Conservation (phyloP, 257 asterid genomes). For the Lycium ferocissimum region DNA sequence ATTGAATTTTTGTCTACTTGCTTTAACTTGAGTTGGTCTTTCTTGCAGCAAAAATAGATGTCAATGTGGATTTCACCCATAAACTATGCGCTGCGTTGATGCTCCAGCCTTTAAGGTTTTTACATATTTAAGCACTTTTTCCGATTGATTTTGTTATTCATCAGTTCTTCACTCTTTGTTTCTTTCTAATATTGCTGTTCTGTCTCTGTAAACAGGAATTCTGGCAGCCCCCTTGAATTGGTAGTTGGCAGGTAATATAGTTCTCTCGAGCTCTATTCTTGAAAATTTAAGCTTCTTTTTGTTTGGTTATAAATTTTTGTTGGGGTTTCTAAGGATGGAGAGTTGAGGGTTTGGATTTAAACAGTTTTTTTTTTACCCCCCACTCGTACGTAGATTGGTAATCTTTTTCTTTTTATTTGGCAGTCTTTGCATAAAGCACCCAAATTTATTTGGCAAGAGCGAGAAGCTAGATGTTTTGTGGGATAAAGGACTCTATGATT, state of each 20-base stretch:
- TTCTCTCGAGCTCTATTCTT: conserved; percentile 1
- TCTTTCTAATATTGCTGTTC: conserved; percentile 32
- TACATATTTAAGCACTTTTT: neutral
- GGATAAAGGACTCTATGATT: conserved; percentile 96
- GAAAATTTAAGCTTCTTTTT: neutral
- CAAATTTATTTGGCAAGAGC: conserved; percentile 91
- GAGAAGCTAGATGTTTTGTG: conserved; percentile 95
- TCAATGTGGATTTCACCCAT: conserved; percentile 97
- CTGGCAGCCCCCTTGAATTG: conserved; percentile 81
- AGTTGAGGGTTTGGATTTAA: neutral
- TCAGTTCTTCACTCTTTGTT: neutral
- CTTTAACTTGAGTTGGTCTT: conserved; percentile 26
- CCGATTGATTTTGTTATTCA: neutral
- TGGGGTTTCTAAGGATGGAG: neutral
- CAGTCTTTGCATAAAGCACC: conserved; percentile 96
- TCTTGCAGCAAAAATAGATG: conserved; percentile 89
- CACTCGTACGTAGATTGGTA: conserved; percentile 18
- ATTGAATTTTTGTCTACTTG: conserved; percentile 17
- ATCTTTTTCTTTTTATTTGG: conserved; percentile 33
- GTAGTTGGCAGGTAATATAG: conserved; percentile 80
- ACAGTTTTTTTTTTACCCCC: neutral
- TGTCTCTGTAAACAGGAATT: conserved; percentile 60
- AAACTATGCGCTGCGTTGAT: conserved; percentile 86
- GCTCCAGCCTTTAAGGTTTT: conserved; percentile 84
- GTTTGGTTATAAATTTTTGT: neutral